A percentile compares a stretch with the other conserved stretches of the same genome.
These are phyloP conservation scores for Leishmania tarentolae DNA, from an alignment of 208 protist genomes.

Conservation along the genomic window DNA sequence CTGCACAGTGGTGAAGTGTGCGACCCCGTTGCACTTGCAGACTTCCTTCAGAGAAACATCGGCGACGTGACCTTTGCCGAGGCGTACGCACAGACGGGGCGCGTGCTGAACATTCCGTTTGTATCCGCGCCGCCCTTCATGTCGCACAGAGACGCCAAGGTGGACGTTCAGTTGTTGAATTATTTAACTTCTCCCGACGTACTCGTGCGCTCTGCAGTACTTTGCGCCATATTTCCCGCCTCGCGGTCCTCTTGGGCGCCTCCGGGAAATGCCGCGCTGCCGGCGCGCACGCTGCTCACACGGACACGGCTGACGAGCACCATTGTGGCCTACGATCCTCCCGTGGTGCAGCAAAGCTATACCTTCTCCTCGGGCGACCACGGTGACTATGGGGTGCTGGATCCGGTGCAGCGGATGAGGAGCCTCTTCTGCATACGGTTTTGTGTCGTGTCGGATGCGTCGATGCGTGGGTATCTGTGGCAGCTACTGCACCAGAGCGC, in stretches of 20 bases:
- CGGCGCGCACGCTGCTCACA: constrained; percentile 31
- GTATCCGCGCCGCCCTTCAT: constrained; percentile 9
- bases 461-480: constrained; percentile 21
- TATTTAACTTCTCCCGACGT: constrained; percentile 81
- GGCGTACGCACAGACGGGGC: constrained; percentile 72
- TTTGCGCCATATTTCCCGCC: constrained; percentile 19
- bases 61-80: constrained; percentile 86
- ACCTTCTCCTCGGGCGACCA: constrained; percentile 14
- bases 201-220: constrained; percentile 63
- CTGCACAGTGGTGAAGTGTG: constrained; percentile 49
- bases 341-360: constrained; percentile 37
- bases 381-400: constrained; percentile 22
- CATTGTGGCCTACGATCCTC: constrained; percentile 44
- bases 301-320: constrained; percentile 31
- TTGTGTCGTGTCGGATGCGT: constrained; percentile 59
- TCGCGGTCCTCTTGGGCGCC: background rate
- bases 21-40: constrained; percentile 51
- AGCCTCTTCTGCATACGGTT: constrained; percentile 65
- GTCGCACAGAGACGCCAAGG: constrained; percentile 6
- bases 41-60: constrained; percentile 54
- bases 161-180: constrained; percentile 59
- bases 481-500: constrained; percentile 19
- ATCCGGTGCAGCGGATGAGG: constrained; percentile 43
- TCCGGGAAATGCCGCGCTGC: background rate
- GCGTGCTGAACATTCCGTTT: constrained; percentile 82